Evolutionary conservation across 2,329 filamentous ascomycete genomes (phyloP), one percentile per base, ranked within the genome.

Genomic region (Fusarium lyarnte): DNA sequence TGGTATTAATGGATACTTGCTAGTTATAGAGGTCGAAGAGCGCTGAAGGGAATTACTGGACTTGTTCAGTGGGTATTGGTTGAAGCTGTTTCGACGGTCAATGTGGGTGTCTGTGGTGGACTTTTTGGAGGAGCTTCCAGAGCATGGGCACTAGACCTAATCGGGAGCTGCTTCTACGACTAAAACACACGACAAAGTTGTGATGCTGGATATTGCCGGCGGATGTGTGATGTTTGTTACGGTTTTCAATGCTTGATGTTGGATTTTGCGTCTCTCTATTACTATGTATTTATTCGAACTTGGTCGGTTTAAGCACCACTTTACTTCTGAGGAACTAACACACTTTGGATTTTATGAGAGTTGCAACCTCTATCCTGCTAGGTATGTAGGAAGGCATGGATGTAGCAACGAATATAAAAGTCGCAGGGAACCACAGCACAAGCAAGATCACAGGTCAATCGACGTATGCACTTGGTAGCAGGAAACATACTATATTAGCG

Each of bases 71-170:
- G 31, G 41, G n/a, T 51, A 42, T 60, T 14, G 23, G 52, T 51
- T 45, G 72, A 60, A 70, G 69, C 59, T 63, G 59, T 63, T 51
- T 63, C 38, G 45, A 69, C 33, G 38, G 42, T 60, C 60, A 59
- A 54, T 62, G 65, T 60, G 63, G 72, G 63, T 62, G 45, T 49
- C 33, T 54, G 63, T 41, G 62, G 67, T 68, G 73, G 63, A 76
- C 73, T 75, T 78, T 78, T 78, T 70, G 71, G 76, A 67, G 69
- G 74, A 74, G 71, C 65, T 70, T 59, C 59, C 59, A 53, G 33
- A 51, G 61, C 53, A 39, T 33, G 42, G 42, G 58, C 75, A 63
- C 74, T 77, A 78, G 57, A 36, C 75, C 66, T 45, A 47, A 67
- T 76, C 39, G n/a, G 72, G 69, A 43, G n/a, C 23, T 58, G 41